Evolutionary conservation across 2,329 filamentous ascomycete genomes (phyloP).

Genomic region (Cladophialophora psammophila): DNA sequence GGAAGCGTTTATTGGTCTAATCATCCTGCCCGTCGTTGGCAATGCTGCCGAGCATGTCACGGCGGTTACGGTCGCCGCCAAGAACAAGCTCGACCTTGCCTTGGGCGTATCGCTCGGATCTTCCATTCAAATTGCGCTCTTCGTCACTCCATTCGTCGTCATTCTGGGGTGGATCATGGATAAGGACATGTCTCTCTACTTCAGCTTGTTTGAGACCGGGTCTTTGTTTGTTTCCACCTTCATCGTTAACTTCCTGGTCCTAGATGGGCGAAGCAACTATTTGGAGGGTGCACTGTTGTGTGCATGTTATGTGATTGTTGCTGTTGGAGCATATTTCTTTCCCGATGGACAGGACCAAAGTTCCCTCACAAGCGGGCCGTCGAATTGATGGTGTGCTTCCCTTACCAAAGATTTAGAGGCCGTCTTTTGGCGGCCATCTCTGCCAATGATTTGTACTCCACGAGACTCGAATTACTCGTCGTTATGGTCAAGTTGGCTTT

Average conservation of each 20-base stretch:
- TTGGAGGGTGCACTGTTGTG: conserved; percentile 68
- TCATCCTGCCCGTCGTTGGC: conserved; percentile 70
- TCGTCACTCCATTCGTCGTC: conserved; percentile 68
- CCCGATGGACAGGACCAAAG: conserved; percentile 39
- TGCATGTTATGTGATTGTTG: conserved; percentile 68
- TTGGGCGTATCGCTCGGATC: conserved; percentile 72
- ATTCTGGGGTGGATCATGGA: conserved; percentile 68
- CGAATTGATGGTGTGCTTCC: background rate
- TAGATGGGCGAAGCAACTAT: conserved; percentile 66
- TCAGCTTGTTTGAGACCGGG: conserved; percentile 86
- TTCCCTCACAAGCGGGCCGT: conserved; percentile 32
- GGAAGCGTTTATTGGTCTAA: conserved; percentile 68
- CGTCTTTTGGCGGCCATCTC: background rate
- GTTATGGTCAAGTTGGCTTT: background rate
- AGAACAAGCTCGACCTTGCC: conserved; percentile 72
- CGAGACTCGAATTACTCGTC: background rate
- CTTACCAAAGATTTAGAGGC: background rate
- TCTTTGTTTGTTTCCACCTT: conserved; percentile 63
- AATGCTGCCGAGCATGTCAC: conserved; percentile 73
- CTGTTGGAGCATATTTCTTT: conserved; percentile 52
- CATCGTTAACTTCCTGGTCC: conserved; percentile 68
- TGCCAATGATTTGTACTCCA: background rate
- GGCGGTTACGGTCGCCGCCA: conserved; percentile 66
- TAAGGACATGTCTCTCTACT: conserved; percentile 76
- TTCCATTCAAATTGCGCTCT: conserved; percentile 69